Conservation (phyloP, 345 rosid species). For the Laguncularia racemosa region DNA sequence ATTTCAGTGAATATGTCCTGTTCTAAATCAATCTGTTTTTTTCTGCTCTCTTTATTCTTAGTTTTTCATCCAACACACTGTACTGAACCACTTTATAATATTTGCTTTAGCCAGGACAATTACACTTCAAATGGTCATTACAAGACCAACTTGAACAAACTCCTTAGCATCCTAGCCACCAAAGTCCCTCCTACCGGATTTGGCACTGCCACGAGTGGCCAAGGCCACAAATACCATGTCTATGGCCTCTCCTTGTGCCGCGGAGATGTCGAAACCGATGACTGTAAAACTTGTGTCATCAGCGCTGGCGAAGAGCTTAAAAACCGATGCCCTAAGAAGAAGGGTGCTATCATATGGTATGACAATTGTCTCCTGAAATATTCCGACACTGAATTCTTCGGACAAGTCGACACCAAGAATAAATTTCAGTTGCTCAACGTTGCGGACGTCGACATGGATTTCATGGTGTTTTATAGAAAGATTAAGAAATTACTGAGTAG, state of each 20-base stretch:
- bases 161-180: conserved; percentile 23
- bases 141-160: conserved; percentile 32
- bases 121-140: conserved; percentile 33
- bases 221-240: conserved; percentile 22
- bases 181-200: conserved; percentile 46
- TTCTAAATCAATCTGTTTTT: too few relatives aligned
- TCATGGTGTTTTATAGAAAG: too few relatives aligned
- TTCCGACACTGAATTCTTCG: conserved; percentile 38
- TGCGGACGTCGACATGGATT: too few relatives aligned
- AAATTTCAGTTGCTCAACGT: conserved; percentile 27
- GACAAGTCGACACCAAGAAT: conserved; percentile 32
- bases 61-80: too few relatives aligned
- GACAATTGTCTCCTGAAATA: conserved; percentile 64
- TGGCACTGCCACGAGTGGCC: conserved; percentile 26
- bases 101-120: conserved; percentile 33
- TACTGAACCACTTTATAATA: conserved; percentile 29
- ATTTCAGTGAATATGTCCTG: too few relatives aligned
- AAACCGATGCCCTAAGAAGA: too few relatives aligned
- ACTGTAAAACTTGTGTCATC: conserved; percentile 40
- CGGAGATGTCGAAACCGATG: conserved; percentile 41
- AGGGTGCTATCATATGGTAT: too few relatives aligned
- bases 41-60: too few relatives aligned
- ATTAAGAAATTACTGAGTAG: too few relatives aligned
- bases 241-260: conserved; percentile 54
- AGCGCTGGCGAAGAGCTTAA: too few relatives aligned